Base-by-base conservation (phyloP, 192 early-diverging fungal genomes). In the Linnemannia exigua region DNA sequence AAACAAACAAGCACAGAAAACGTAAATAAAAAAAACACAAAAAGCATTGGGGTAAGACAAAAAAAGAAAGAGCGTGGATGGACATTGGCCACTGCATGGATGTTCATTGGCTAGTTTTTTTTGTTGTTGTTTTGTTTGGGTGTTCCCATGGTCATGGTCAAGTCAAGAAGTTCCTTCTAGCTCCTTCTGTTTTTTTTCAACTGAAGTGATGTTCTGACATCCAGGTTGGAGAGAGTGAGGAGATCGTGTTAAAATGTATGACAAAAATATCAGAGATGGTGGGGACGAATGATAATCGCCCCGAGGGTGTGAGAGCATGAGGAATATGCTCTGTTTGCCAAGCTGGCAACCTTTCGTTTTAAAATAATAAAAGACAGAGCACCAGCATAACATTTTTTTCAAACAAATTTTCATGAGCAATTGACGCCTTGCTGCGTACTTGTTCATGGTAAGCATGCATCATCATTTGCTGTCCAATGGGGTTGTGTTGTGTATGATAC, bases 1-100 rank as follows among this genome's bases (percentile, higher is more conserved):
- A 63, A 63, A 63, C 58, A 63, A 63, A 63, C 58, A 63, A 31
- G 58, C 58, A 63, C 28, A 63, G 58, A 63, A 31, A 63, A n/a
- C n/a, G 58, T 63, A 63, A 28, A 28, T 31, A 63, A 63, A 63
- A 63, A n/a, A n/a, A n/a, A n/a, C n/a, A n/a, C n/a, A n/a, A n/a
- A n/a, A 63, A 63, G 25, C 58, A 63, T 63, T 63, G 58, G 58
- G 58, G 58, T 16, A 63, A 44, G n/a, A n/a, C n/a, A n/a, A 44
- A 44, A 44, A 9, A 3, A 44, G 3, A 3, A 44, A 9, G 11
- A 28, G 54, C n/a, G 54, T 28, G 54, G 22, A 58, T 22, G 7
- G n/a, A 63, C 58, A 33, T 2, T 63, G 58, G 58, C 58, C 58
- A 63, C 58, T 33, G 15, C 58, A 63, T 63, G 58, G 25, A 14